Base-by-base conservation (phyloP, 2,329 filamentous ascomycete species). In the Epichloe hybrida region DNA sequence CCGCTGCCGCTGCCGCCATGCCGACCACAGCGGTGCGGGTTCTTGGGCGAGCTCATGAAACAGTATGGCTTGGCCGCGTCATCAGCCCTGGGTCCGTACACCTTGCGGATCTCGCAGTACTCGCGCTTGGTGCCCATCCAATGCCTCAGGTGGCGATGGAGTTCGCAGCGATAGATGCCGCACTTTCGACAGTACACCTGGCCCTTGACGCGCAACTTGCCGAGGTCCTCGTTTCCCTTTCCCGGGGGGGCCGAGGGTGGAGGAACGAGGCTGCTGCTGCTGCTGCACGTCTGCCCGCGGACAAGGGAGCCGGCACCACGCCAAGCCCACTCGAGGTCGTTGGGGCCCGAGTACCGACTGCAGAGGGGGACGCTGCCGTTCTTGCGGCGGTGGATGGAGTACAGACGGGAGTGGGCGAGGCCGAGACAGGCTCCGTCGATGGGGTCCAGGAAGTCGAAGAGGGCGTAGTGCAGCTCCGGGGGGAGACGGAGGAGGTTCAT, bases 281-380 rank as follows among this genome's bases (percentile, higher is more conserved):
- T 17, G 17, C 44, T 48, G 20, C 31, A 27, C 9, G 23, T 35
- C 15, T 48, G 51, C 37, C 61, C 54, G 52, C 62, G 61, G 45
- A 72, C 57, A 42, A 74, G 66, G 12, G 68, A 68, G 1, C 73
- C 72, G 3, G 77, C 75, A 48, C 76, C 67, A 54, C 78, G 74
- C 78, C 79, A 83, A 43, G 79, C 79, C 72, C 76, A 80, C 60
- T 83, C 80, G 60, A 80, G 71, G 55, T 79, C 73, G 63, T 83
- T 83, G 50, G 80, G 80, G 0, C 80, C 80, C 6, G 70, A 62
- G 44, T 80, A 79, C 15, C 79, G 73, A 45, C 72, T 72, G 17
- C 73, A 74, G 15, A 83, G 71, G 9, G 77, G 68, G n/a, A 83
- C 73, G 7, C 63, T 68, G 49, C 75, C 76, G 61, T 80, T 73